Evolutionary conservation across 768 basidiomycete genomes (phyloP), one percentile per base, ranked within the genome.

Genomic region (Serendipita vermifera): DNA sequence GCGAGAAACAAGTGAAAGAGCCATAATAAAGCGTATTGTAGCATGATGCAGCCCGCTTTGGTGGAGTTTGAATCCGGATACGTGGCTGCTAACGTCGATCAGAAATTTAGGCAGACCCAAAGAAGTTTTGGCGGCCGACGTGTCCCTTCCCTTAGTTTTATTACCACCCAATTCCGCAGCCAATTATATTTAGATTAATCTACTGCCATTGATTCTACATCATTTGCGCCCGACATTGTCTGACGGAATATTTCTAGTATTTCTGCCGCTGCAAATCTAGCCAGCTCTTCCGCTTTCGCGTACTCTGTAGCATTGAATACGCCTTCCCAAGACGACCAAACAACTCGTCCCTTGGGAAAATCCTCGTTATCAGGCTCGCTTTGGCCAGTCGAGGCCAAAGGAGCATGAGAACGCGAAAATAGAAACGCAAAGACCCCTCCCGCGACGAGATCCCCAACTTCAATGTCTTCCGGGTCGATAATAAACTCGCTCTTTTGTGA

Each of bases 341-440:
- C 46, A 15, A 51, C 29, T 26, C 27, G 24, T 13, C 22, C 46
- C 22, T 15, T 26, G 9, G 46, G 31, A 7, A 51, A 26, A 1
- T 20, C 2, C 24, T 1, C n/a, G 6, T n/a, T 7, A 3, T 51
- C 46, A 11, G 46, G n/a, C 9, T 41, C 39, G 17, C 17, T 41
- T 41, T 41, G 39, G 15, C 15, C 26, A n/a, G 17, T 26, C 6
- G 17, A 17, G 31, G 20, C 22, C 7, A 26, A 15, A 15, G 46
- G 9, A 26, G 24, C 22, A 15, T 20, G n/a, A 5, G 46, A 22
- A n/a, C n/a, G n/a, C 0, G 68, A 68, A 17, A 75, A 73, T 55
- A 83, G 61, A 66, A 86, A 89, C 0, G 82, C 85, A 61, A 88
- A 87, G 61, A 81, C 81, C 0, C 85, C 85, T 3, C 72, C 68